Conservation (phyloP, 306 rosid species). For the Lathyrus sativus region DNA sequence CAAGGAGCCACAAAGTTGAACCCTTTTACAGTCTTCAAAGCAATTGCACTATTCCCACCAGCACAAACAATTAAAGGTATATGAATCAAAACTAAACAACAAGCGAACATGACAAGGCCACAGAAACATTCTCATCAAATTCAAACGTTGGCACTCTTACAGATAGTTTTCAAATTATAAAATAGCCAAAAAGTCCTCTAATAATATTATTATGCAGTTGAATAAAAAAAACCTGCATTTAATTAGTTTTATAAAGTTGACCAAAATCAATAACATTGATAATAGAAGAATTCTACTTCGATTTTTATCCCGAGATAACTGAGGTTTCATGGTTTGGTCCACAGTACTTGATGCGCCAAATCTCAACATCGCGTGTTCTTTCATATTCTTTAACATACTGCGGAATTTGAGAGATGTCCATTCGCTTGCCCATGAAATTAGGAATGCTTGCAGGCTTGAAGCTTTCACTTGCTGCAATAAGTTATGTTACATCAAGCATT, state of each 20-base stretch:
- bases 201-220: neutral
- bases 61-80: neutral
- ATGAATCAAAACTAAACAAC: constrained; percentile 1
- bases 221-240: neutral
- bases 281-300: neutral
- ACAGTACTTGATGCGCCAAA: constrained; percentile 71
- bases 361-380: constrained; percentile 75
- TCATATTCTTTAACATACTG: constrained; percentile 65
- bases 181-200: neutral
- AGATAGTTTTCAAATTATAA: neutral
- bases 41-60: neutral
- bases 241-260: neutral
- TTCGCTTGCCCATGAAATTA: constrained; percentile 60
- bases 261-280: neutral
- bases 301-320: constrained; percentile 24
- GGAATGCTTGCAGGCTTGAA: constrained; percentile 30
- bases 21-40: neutral
- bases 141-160: neutral
- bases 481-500: constrained; percentile 27
- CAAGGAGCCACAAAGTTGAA: neutral
- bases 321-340: constrained; percentile 39
- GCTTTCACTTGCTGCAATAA: constrained; percentile 55
- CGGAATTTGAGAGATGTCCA: constrained; percentile 64
- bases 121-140: constrained; percentile 1
- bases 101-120: neutral